phyloP scores from a whole-genome alignment of 2,329 filamentous ascomycete species.

The Tolypocladium tropicale region DNA sequence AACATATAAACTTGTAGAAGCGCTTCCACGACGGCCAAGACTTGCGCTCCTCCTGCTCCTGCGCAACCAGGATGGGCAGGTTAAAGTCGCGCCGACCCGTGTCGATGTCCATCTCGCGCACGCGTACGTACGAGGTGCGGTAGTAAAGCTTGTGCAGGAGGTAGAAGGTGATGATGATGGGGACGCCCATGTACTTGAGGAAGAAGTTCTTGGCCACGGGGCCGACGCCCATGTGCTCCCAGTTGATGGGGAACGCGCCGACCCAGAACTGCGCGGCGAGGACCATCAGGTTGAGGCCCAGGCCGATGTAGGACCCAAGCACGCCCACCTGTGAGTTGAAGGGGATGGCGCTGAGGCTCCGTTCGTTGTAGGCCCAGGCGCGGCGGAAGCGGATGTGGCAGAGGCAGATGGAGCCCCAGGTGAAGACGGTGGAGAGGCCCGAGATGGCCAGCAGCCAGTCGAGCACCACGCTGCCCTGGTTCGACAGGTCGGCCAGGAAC shows the following conservation, averaged over 20 bases:
- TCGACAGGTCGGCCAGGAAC: constrained; percentile 56
- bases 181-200: constrained; percentile 58
- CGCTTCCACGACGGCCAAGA: constrained; percentile 70
- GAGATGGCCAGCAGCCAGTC: constrained; percentile 72
- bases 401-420: constrained; percentile 78
- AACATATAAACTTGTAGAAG: constrained; percentile 65
- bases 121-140: constrained; percentile 55
- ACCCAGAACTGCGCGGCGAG: constrained; percentile 83
- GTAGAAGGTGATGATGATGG: constrained; percentile 59
- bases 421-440: constrained; percentile 65
- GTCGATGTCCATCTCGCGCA: constrained; percentile 72
- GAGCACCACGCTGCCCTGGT: constrained; percentile 57
- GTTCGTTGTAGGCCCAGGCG: constrained; percentile 63
- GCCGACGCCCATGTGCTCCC: constrained; percentile 28
- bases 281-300: constrained; percentile 65
- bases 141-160: constrained; percentile 66
- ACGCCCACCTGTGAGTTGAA: constrained; percentile 74
- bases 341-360: constrained; percentile 65
- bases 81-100: constrained; percentile 83
- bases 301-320: constrained; percentile 68
- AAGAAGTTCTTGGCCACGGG: constrained; percentile 60
- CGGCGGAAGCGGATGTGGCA: constrained; percentile 83
- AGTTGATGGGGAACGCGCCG: constrained; percentile 64
- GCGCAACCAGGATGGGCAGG: constrained; percentile 63
- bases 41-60: constrained; percentile 66